Percentiles rank a stretch among this genome's conserved stretches.
Conservation (phyloP, 768 basidiomycete species). For the Pholiota conissans region DNA sequence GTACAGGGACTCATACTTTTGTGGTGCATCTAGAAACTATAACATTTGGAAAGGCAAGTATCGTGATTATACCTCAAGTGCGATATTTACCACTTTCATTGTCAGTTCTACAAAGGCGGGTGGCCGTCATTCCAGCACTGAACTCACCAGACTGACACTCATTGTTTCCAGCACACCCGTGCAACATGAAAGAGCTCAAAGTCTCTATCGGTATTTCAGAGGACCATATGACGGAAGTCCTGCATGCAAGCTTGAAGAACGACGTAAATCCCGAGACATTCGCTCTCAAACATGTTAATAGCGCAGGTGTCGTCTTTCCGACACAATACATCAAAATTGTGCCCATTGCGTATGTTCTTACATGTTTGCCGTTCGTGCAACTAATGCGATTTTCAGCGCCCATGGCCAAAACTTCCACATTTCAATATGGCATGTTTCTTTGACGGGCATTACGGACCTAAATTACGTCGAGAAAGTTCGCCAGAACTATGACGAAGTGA, state of each 20-base stretch:
- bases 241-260: constrained; percentile 66
- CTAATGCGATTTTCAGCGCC: constrained; percentile 41
- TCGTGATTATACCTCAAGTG: not conserved
- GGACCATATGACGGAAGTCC: constrained; percentile 68
- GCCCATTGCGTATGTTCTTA: constrained; percentile 61
- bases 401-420: constrained; percentile 74
- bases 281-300: constrained; percentile 54
- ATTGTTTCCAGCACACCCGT: constrained; percentile 64
- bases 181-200: constrained; percentile 85
- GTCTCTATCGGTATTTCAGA: constrained; percentile 63
- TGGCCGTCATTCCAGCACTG: not conserved
- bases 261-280: constrained; percentile 67
- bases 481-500: constrained; percentile 61
- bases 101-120: constrained; percentile 45
- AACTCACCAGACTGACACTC: constrained; percentile 2
- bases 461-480: constrained; percentile 56
- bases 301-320: constrained; percentile 56
- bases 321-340: constrained; percentile 73
- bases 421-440: constrained; percentile 74
- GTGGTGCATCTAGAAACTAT: constrained; percentile 52
- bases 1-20: not conserved
- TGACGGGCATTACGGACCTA: constrained; percentile 60
- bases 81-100: not conserved
- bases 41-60: constrained; percentile 77
- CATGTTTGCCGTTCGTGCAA: not conserved